These are phyloP conservation scores for Pseudocercospora ulei DNA, from an alignment of 2,329 filamentous ascomycete species.

Conservation along the genomic window DNA sequence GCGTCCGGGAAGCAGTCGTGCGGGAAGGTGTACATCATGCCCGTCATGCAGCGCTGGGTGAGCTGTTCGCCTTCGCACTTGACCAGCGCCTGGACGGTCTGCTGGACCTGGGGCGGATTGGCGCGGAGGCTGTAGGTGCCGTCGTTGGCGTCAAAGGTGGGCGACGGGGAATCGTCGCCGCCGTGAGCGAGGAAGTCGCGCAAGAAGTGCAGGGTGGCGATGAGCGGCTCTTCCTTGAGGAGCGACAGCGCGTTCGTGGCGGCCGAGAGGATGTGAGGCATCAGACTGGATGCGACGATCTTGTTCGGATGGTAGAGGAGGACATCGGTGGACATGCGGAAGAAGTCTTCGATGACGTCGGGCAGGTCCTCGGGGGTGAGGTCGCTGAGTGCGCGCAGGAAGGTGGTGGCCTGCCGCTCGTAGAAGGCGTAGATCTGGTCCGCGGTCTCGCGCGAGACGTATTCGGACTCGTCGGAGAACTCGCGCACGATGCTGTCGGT, in stretches of 20 bases:
- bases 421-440: conserved; percentile 90
- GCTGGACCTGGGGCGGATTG: conserved; percentile 59
- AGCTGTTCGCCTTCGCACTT: conserved; percentile 59
- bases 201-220: conserved; percentile 84
- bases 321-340: conserved; percentile 82
- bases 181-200: conserved; percentile 86
- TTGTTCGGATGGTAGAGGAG: conserved; percentile 84
- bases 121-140: conserved; percentile 40
- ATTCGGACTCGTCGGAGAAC: conserved; percentile 82
- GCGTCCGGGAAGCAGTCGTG: conserved; percentile 91
- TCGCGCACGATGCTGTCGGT: conserved; percentile 90
- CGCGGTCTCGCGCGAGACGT: conserved; percentile 70
- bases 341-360: conserved; percentile 90
- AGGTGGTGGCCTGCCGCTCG: conserved; percentile 81
- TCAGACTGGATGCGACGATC: conserved; percentile 67
- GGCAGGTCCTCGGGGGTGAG: conserved; percentile 68
- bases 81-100: conserved; percentile 63
- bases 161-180: conserved; percentile 55
- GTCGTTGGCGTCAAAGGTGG: conserved; percentile 50
- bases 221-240: conserved; percentile 83
- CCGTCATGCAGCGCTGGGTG: conserved; percentile 81
- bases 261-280: conserved; percentile 75
- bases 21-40: conserved; percentile 99
- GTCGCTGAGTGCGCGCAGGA: conserved; percentile 80
- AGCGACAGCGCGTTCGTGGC: conserved; percentile 76